These are phyloP conservation scores for Fusarium ramigenum DNA, from an alignment of 2,329 filamentous ascomycete genomes.

Conservation along the genomic window DNA sequence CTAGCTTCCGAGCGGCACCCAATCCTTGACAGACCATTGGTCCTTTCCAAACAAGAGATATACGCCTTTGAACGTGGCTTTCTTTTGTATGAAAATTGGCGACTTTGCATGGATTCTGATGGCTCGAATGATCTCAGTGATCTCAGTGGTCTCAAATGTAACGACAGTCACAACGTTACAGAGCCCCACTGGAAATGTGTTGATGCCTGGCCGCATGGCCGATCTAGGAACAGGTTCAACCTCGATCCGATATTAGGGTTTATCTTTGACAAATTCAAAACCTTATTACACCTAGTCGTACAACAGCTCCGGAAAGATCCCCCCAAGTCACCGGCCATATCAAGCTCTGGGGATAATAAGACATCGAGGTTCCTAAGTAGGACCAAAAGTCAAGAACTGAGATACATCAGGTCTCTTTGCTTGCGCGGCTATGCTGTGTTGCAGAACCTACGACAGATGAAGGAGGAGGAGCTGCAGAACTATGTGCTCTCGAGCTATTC, in stretches of 20 bases:
- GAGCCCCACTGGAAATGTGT: too few relatives aligned
- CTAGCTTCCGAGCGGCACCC: neutral
- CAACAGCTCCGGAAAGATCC: neutral
- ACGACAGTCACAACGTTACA: neutral
- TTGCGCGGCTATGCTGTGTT: neutral
- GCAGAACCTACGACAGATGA: neutral
- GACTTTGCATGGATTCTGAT: neutral
- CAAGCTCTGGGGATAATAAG: neutral
- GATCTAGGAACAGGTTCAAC: too few relatives aligned
- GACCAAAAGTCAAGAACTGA: neutral
- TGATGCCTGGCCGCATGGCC: fast-evolving
- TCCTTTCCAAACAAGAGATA: neutral
- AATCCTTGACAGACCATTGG: neutral
- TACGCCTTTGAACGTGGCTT: neutral
- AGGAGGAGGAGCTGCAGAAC: neutral
- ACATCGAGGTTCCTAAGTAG: neutral
- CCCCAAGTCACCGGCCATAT: neutral
- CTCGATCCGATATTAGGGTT: fast-evolving
- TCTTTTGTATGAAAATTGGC: neutral
- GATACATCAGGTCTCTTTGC: neutral
- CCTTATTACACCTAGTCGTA: neutral
- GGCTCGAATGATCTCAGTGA: neutral
- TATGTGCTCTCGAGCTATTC: neutral
- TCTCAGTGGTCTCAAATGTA: neutral
- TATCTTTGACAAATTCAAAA: neutral